phyloP scores from a whole-genome alignment of 208 protist genomes.

The Leptomonas pyrrhocoris region DNA sequence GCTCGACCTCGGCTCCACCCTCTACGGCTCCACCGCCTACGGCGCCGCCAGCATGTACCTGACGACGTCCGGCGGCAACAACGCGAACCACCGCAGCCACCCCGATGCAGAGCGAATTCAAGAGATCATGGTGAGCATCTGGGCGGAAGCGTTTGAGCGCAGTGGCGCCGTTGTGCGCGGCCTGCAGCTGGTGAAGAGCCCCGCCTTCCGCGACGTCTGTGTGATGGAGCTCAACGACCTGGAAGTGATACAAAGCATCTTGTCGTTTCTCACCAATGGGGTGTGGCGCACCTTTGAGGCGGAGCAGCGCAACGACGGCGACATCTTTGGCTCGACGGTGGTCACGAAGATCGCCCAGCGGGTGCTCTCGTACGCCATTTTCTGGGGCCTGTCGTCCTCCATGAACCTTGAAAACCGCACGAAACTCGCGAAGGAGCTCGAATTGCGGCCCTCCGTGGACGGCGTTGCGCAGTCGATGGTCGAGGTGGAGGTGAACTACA shows the following conservation, averaged over 20 bases:
- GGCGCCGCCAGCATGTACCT: slow-evolving; percentile 8
- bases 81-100: slow-evolving; percentile 34
- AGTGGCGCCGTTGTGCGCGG: slow-evolving; percentile 84
- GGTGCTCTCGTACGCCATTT: slow-evolving; percentile 91
- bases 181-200: slow-evolving; percentile 59
- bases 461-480: slow-evolving; percentile 58
- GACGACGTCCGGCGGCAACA: slow-evolving; percentile 7
- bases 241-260: slow-evolving; percentile 90
- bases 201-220: slow-evolving; percentile 62
- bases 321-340: slow-evolving; percentile 22
- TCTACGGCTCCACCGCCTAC: slow-evolving; percentile 13
- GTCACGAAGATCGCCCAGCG: slow-evolving; percentile 23
- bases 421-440: slow-evolving; percentile 65
- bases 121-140: slow-evolving; percentile 76
- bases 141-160: slow-evolving; percentile 81
- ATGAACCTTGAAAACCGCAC: slow-evolving; percentile 60
- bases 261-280: slow-evolving; percentile 91
- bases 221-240: slow-evolving; percentile 96
- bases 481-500: slow-evolving; percentile 85
- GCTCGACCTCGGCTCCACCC: slow-evolving; percentile 18
- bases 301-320: slow-evolving; percentile 72
- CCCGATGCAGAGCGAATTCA: slow-evolving; percentile 84
- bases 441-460: slow-evolving; percentile 36
- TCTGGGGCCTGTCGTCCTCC: slow-evolving; percentile 95
- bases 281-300: slow-evolving; percentile 92